Base-by-base conservation (phyloP, 1,284 basidiomycete genomes). In the Caloboletus firmus region DNA sequence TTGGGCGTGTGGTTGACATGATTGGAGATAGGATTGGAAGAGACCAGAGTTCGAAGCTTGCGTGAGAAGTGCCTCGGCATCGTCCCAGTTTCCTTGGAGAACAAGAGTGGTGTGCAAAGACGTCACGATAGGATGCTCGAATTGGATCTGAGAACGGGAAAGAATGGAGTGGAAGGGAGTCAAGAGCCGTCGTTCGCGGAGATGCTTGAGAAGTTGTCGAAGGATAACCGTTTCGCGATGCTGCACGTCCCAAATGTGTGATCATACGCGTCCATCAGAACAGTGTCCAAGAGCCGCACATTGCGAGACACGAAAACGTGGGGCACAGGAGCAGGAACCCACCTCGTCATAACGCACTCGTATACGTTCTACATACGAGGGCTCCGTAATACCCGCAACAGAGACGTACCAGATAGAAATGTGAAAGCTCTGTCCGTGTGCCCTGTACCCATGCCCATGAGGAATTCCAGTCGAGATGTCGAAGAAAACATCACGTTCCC, bases 341-440 rank as follows among this genome's bases (percentile, higher is more conserved):
- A 90, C 89, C 72, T 87, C 79, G 51, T 87, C 82, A 59, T 87
- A 84, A 50, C 64, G 70, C 22, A 61, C 59, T 36, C 75, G 74
- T 18, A 85, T 74, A 56, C 73, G 68, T 51, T 82, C 76, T n/a
- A 91, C 82, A 47, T 78, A 79, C 2, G 64, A 62, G 46, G 79
- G 72, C 26, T 87, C 80, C 1, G 65, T 70, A 43, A 87, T 79
- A 5, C 89, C 89, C 5, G 73, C 69, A 52, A 91, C 62, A 1
- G 82, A 68, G 31, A 91, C 75, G 59, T 86, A 77, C 89, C 89
- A 91, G 53, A 92, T 84, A 3, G 88, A 90, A 26, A 83, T 82
- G 62, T 91, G 87, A 64, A 86, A 91, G 64, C 80, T 85, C 52
- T 79, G 80, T 2, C 78, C 80, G 65, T 90, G 84, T 6, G 85